These are phyloP conservation scores for Yamadazyma siamensis DNA, from an alignment of 1,139 yeast genomes.

Conservation along the genomic window DNA sequence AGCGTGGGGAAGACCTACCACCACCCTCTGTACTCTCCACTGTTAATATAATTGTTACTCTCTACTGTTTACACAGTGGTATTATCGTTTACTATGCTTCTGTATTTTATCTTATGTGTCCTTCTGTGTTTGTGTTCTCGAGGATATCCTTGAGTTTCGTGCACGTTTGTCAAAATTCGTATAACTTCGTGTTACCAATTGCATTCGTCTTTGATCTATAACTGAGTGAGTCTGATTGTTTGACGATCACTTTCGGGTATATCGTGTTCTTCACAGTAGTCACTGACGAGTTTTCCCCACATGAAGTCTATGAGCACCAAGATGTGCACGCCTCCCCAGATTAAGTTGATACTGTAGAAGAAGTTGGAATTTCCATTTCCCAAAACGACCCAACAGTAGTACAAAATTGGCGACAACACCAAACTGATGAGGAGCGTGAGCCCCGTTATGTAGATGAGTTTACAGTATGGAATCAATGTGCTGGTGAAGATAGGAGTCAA, in stretches of 20 bases:
- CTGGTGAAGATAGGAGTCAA: constrained; percentile 55
- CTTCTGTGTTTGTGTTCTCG: too few relatives aligned
- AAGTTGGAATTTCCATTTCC: constrained; percentile 96
- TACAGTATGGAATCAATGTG: constrained; percentile 34
- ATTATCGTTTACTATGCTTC: too few relatives aligned
- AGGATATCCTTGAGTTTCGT: too few relatives aligned
- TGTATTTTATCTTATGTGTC: too few relatives aligned
- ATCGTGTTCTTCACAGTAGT: constrained; percentile 53
- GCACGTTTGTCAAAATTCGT: too few relatives aligned
- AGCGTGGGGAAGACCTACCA: not conserved
- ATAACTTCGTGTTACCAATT: too few relatives aligned
- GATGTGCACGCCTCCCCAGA: constrained; percentile 71
- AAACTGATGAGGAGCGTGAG: constrained; percentile 37
- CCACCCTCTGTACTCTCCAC: not conserved
- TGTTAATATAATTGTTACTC: too few relatives aligned
- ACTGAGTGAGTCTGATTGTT: constrained; percentile 39
- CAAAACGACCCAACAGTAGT: constrained; percentile 89
- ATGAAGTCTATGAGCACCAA: constrained; percentile 70
- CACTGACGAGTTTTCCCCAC: constrained; percentile 76
- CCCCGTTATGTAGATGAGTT: constrained; percentile 30
- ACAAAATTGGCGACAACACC: constrained; percentile 78
- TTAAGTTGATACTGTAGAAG: constrained; percentile 88
- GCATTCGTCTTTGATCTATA: constrained; percentile 15
- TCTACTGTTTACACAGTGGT: too few relatives aligned
- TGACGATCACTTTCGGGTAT: constrained; percentile 17